Evolutionary conservation across 192 early-diverging fungal genomes (phyloP), one percentile per base, ranked within the genome.

Genomic region (Gryganskiella cystojenkinii): DNA sequence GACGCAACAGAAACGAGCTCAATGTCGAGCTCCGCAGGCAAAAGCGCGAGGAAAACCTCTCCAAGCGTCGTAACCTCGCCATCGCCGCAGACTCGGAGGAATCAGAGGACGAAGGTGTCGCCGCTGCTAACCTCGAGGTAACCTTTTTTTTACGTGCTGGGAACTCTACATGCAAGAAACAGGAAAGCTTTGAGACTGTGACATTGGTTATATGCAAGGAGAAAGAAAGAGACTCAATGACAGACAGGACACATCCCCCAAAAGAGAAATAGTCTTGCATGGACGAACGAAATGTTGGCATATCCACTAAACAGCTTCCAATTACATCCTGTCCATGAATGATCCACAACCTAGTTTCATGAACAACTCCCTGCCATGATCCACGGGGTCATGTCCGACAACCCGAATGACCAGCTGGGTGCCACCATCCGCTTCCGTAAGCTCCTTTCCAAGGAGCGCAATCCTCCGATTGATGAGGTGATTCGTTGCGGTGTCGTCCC

Each of bases 401-500:
- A 94, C 71, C 80, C 90, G 10, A 93, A 96, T 45, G 86, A 85
- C 24, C 96, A 98, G 82, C 80, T 95, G 34, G 64, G 85, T 14
- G 90, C 95, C 17, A 96, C 95, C 33, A 90, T 92, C 14, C 90
- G 90, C 60, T 99, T 99, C 86, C 89, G 97, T 79, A 98, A 97
- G 84, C 84, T 98, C 24, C 90, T 99, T 37, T 98, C 96, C 27
- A 87, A 90, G 89, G 96, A 98, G 82, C 89, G 90, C 62, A 95
- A 96, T 83, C 98, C 97, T 43, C 98, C 98, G 24, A 99, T 99
- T 75, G 94, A 95, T 57, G 91, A 98, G 80, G 95, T 98, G 60
- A 98, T 99, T 67, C 86, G 85, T 61, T 94, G 91, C 74, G 93
- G 94, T 13, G 97, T 97, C 28, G 94, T 99, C 40, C 93, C 96